Percentiles rank a stretch among this genome's conserved stretches.
Evolutionary conservation across 2,329 filamentous ascomycete species (phyloP).

Genomic region (Botrytis pseudocinerea): DNA sequence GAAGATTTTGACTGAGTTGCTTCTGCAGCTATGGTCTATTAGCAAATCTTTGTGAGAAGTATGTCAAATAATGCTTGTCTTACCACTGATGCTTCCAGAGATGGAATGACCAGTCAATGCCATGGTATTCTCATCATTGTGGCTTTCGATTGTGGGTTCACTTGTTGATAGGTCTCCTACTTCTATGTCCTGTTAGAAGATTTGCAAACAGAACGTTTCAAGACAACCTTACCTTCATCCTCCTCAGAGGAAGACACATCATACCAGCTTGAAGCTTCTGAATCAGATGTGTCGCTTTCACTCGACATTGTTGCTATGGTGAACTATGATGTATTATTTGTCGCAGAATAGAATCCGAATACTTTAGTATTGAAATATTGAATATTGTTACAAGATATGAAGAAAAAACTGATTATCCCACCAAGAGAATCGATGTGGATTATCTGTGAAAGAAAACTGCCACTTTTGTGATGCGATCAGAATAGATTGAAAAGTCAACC

Average conservation of each 20-base stretch:
- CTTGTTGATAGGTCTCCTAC: neutral
- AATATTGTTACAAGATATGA: neutral
- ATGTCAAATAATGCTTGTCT: neutral
- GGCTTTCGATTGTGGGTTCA: neutral
- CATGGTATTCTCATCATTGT: neutral
- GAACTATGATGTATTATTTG: no score
- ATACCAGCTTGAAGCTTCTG: neutral
- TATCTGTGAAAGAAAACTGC: neutral
- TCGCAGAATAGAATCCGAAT: neutral
- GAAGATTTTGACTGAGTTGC: neutral
- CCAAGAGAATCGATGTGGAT: neutral
- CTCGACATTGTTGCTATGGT: neutral
- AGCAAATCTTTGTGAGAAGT: neutral
- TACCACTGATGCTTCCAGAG: neutral
- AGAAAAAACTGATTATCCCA: neutral
- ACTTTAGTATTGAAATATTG: neutral
- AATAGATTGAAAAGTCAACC: neutral
- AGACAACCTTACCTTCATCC: neutral
- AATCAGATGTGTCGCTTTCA: neutral
- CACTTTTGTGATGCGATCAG: neutral
- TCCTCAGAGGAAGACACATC: neutral
- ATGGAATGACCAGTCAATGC: neutral
- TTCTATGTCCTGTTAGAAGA: neutral
- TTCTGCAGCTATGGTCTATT: neutral
- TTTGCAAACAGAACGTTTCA: accelerated